Evolutionary conservation across 1,139 yeast genomes (phyloP), one percentile per base, ranked within the genome.

Genomic region (Candida buenavistaensis): DNA sequence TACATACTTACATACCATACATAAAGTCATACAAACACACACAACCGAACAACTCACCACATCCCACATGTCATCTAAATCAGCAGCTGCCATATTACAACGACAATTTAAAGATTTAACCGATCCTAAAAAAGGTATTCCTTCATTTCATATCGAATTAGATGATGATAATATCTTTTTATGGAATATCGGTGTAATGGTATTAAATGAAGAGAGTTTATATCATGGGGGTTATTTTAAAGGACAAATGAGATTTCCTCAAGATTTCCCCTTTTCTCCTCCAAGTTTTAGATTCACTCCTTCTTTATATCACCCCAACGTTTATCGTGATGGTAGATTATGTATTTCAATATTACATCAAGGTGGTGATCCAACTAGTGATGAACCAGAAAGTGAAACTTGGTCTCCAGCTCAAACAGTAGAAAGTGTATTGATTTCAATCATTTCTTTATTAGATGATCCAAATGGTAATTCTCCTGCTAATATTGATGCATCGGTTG

Each of bases 351-450:
- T 90, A 48, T 72, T 90, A 44, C 97, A 90, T 60, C 88, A 84
- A 51, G 81, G 87, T 14, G 96, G 96, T 14, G 95, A 87, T 54
- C 85, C 87, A 23, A 83, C 92, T 35, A 76, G 86, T 28, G 96
- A 88, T 48, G 96, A 89, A 57, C 95, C 90, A 4, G 96, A 88
- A 51, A 82, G 83, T 41, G 97, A 85, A 59, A 85, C 90, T 15
- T 90, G 97, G 97, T 80, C 92, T 28, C 97, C 97, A 0, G 97
- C 95, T 3, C 97, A 90, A 64, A 83, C 95, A 10, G 97, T 88
- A 7, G 97, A 90, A 61, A 74, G 87, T 26, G 96, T 90, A 8
- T 75, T 90, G 52, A 84, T 90, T 42, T 85, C 95, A 31, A 90
- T 90, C 49, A 86, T 90, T 24, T 87, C 96, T 5, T 72, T 90